These are phyloP conservation scores for Podospora conica DNA, from an alignment of 495 filamentous ascomycete genomes.

Conservation along the genomic window DNA sequence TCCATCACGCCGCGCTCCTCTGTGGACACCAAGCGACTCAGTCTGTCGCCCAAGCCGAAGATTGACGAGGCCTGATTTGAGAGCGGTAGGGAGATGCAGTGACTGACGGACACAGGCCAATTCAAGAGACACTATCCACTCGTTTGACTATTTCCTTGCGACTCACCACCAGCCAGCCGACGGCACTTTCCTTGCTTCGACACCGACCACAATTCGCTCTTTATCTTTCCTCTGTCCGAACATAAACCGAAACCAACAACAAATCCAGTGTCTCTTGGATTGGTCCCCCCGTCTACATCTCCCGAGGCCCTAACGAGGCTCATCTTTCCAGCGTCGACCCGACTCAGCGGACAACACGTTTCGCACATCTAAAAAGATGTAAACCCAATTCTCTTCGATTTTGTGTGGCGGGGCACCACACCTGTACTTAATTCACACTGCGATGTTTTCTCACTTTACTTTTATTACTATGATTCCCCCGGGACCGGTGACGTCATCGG, in stretches of 20 bases:
- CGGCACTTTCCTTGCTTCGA: constrained; percentile 13
- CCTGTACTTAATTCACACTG: neutral
- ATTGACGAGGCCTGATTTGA: neutral
- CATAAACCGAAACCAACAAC: constrained; percentile 5
- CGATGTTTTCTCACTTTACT: neutral
- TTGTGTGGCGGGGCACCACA: neutral
- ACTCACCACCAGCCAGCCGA: constrained; percentile 8
- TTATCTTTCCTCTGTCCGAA: constrained; percentile 16
- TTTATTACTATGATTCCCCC: neutral
- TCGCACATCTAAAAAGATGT: neutral
- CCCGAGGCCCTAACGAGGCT: neutral
- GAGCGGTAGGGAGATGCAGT: neutral
- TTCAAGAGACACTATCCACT: constrained; percentile 12
- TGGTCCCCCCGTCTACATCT: neutral
- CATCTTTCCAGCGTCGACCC: neutral
- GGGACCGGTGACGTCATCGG: neutral
- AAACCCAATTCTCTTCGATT: neutral
- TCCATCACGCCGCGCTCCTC: constrained; percentile 52
- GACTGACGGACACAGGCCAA: constrained; percentile 8
- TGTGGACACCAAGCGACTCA: constrained; percentile 33
- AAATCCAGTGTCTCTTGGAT: neutral
- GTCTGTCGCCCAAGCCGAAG: constrained; percentile 8
- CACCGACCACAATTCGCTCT: constrained; percentile 24
- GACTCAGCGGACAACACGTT: neutral
- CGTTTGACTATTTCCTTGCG: constrained; percentile 20